Conservation (phyloP, 78 protist species). For the Acrasis kona region DNA sequence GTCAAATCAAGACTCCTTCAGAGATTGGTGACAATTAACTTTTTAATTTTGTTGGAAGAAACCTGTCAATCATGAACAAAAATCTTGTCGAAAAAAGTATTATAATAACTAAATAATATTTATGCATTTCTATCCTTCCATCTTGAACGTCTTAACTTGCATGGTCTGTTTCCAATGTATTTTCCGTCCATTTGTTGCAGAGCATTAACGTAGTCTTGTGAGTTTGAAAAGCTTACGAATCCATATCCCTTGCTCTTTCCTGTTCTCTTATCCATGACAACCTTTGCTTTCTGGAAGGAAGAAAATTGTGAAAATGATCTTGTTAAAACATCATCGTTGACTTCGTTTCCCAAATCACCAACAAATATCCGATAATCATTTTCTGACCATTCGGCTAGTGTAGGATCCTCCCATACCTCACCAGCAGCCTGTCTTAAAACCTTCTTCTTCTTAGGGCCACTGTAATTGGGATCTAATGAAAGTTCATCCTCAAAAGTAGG, state of each 20-base stretch:
- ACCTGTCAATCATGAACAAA: too few relatives aligned
- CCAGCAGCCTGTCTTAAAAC: constrained; percentile 1
- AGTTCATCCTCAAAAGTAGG: too few relatives aligned
- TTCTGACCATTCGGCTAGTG: constrained; percentile 38
- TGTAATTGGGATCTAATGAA: too few relatives aligned
- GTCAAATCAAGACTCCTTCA: too few relatives aligned
- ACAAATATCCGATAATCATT: constrained; percentile 43
- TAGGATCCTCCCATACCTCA: constrained; percentile 26
- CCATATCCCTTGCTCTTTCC: constrained; percentile 39
- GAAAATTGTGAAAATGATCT: constrained; percentile 20
- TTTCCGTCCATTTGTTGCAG: constrained; percentile 39
- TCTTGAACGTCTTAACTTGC: constrained; percentile 11
- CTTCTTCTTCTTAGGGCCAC: too few relatives aligned
- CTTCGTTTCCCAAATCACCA: constrained; percentile 47
- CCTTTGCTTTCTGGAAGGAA: constrained; percentile 34
- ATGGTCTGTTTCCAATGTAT: constrained; percentile 39
- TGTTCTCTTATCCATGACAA: constrained; percentile 15
- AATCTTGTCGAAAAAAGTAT: too few relatives aligned
- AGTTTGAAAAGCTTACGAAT: constrained; percentile 24
- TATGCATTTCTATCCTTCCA: constrained; percentile 16
- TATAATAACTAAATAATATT: too few relatives aligned
- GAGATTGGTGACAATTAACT: too few relatives aligned
- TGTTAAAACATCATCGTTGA: constrained; percentile 15
- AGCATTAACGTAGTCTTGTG: constrained; percentile 41
- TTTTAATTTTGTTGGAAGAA: too few relatives aligned